These are phyloP conservation scores for Symbiodinium natans DNA, from an alignment of 73 alveolate genomes.

Conservation along the genomic window DNA sequence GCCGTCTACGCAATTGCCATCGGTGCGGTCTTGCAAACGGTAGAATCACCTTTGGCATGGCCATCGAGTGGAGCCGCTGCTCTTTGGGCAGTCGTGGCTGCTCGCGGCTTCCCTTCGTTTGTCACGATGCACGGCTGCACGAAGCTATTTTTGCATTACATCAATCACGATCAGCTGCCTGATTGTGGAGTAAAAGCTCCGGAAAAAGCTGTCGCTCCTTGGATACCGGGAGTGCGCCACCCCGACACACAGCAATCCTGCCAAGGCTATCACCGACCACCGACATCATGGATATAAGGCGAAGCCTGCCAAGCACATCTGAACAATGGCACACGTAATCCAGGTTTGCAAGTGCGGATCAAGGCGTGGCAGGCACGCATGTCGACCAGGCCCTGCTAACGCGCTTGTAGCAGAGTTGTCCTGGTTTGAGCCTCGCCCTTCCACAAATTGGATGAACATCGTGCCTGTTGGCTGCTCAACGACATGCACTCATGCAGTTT, in stretches of 20 bases:
- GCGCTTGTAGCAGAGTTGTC: neutral
- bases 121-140: no score
- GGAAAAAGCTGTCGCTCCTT: neutral
- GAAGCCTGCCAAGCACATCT: neutral
- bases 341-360: neutral
- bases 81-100: neutral
- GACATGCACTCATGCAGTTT: no score
- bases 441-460: neutral
- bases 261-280: neutral
- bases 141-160: neutral
- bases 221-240: neutral
- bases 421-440: constrained; percentile 18
- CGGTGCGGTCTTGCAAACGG: neutral
- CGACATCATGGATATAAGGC: neutral
- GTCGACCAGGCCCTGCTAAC: neutral
- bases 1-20: no score
- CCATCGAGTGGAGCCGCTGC: neutral
- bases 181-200: neutral
- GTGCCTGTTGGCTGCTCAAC: no score
- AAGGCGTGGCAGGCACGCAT: neutral
- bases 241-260: neutral
- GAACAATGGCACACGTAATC: neutral
- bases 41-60: neutral
- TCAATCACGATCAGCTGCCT: neutral
- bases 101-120: neutral